phyloP scores from a whole-genome alignment of 2,329 filamentous ascomycete genomes.

The Aureobasidium sp. region DNA sequence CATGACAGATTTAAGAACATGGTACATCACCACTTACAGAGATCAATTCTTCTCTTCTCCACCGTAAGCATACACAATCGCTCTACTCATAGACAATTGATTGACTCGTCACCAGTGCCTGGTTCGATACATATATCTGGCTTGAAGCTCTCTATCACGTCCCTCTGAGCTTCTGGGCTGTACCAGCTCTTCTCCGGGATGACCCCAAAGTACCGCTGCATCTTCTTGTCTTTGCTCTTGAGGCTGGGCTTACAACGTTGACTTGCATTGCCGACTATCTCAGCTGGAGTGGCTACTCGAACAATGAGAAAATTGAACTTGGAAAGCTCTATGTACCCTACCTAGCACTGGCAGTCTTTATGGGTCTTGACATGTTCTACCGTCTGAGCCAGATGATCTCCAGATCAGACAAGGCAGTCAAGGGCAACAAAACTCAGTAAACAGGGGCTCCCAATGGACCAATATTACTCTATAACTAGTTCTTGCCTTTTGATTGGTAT shows the following conservation, averaged over 20 bases:
- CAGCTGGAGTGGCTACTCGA: slow-evolving; percentile 43
- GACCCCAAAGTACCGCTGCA: slow-evolving; percentile 50
- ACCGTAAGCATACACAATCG: slow-evolving; percentile 29
- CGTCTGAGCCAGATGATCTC: slow-evolving; percentile 19
- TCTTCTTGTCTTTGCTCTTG: slow-evolving; percentile 50
- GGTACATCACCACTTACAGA: slow-evolving; percentile 51
- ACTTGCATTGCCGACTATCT: slow-evolving; percentile 54
- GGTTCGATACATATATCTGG: slow-evolving; percentile 49
- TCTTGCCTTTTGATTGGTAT: not conserved
- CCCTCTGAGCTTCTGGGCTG: slow-evolving; percentile 51
- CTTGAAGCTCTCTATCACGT: slow-evolving; percentile 54
- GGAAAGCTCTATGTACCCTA: slow-evolving; percentile 50
- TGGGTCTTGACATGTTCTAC: slow-evolving; percentile 35
- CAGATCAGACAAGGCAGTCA: not conserved
- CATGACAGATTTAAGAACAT: slow-evolving; percentile 43
- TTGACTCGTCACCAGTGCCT: slow-evolving; percentile 29
- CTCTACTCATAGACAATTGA: not conserved
- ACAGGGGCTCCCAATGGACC: not conserved
- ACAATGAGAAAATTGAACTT: slow-evolving; percentile 40
- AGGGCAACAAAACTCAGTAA: not conserved
- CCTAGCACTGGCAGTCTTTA: slow-evolving; percentile 43
- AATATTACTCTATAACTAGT: not conserved
- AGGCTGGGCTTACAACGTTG: slow-evolving; percentile 53
- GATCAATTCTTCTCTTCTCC: slow-evolving; percentile 55
- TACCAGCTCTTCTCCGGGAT: slow-evolving; percentile 45